A percentile compares a stretch with the other conserved stretches of the same genome.
Conservation (phyloP, 306 rosid species). For the Cucumis melo region DNA sequence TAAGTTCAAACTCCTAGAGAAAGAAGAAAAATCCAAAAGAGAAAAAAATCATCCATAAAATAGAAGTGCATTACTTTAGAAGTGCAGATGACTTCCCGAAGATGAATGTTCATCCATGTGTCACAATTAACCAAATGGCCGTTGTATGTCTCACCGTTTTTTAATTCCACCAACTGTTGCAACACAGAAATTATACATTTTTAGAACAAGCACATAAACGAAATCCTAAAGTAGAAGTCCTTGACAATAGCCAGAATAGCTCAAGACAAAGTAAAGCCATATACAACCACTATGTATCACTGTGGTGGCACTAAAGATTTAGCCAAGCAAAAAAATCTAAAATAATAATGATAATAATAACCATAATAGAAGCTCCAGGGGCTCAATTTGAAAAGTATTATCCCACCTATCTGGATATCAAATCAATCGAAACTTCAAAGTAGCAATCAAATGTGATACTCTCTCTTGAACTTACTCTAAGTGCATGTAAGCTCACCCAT, state of each 20-base stretch:
- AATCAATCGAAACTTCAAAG: background rate
- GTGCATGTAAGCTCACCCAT: background rate
- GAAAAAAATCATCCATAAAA: background rate
- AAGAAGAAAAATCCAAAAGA: background rate
- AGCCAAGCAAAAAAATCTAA: background rate
- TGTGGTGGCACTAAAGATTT: background rate
- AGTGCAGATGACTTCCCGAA: conserved; percentile 94
- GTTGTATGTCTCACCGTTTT: conserved; percentile 96
- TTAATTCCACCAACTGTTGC: conserved; percentile 78
- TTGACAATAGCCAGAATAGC: background rate
- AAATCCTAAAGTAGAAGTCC: background rate
- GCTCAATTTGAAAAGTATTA: background rate
- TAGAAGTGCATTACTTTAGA: conserved; percentile 46
- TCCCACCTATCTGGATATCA: background rate
- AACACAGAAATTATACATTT: background rate
- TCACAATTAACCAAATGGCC: conserved; percentile 98
- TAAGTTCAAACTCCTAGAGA: background rate
- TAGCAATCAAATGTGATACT: background rate
- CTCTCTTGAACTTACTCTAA: background rate
- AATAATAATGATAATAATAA: background rate
- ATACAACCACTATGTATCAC: background rate
- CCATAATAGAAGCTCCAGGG: background rate
- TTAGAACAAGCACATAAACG: background rate
- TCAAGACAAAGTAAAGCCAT: background rate
- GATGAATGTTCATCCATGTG: conserved; percentile 99